Conservation (phyloP, 2,329 filamentous ascomycete genomes). For the Penicillium crustosum region DNA sequence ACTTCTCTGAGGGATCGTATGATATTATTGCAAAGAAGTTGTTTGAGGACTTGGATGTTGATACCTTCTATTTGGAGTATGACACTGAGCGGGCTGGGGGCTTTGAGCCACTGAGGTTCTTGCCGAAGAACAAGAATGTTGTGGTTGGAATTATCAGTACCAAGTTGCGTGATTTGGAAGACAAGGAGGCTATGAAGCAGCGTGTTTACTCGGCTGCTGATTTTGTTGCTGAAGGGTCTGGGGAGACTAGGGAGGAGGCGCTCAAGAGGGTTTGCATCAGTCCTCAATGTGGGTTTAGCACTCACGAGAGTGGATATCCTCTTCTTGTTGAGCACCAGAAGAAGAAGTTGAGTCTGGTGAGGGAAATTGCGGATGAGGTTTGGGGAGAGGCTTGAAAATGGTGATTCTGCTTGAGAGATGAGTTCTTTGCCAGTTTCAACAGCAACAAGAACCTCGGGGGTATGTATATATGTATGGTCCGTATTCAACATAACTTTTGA, state of each 20-base stretch:
- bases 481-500: conserved; percentile 9
- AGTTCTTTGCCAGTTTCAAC: conserved; percentile 19
- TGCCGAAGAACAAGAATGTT: conserved; percentile 63
- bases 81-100: conserved; percentile 65
- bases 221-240: conserved; percentile 66
- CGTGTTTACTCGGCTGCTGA: conserved; percentile 62
- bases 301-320: conserved; percentile 70
- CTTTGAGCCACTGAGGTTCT: conserved; percentile 62
- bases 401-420: neutral
- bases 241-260: conserved; percentile 64
- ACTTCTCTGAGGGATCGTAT: conserved; percentile 67
- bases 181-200: conserved; percentile 62
- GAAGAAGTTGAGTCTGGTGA: conserved; percentile 68
- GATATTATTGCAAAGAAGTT: conserved; percentile 67
- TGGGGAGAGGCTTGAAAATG: conserved; percentile 49
- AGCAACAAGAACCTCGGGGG: conserved; percentile 9
- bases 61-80: conserved; percentile 70
- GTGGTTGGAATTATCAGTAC: conserved; percentile 62
- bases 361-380: conserved; percentile 69
- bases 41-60: conserved; percentile 61
- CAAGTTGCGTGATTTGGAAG: conserved; percentile 62
- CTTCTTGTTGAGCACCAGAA: conserved; percentile 68
- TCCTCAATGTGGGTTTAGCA: conserved; percentile 73
- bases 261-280: conserved; percentile 66
- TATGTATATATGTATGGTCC: neutral